A percentile compares a stretch with the other conserved stretches of the same genome.
phyloP scores from a whole-genome alignment of 1,284 basidiomycete species.

The Sporisorium exsertum region DNA sequence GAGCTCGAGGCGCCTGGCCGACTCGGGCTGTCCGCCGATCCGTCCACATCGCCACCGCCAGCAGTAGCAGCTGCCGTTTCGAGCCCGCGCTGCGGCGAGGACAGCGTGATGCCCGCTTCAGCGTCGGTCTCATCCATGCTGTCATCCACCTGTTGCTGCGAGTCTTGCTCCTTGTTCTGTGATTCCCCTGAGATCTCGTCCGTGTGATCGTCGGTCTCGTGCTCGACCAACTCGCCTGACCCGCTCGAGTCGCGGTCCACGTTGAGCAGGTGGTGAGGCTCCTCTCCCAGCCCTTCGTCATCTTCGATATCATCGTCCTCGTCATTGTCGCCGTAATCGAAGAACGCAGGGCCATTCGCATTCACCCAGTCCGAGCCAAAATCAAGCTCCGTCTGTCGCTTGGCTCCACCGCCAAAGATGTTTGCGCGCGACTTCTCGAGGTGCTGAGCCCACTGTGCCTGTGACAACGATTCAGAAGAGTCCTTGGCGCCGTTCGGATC shows the following conservation, averaged over 20 bases:
- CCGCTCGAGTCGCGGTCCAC: conserved; percentile 47
- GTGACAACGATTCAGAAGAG: neutral
- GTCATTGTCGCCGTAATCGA: conserved; percentile 46
- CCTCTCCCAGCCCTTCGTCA: conserved; percentile 35
- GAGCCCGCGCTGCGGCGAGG: conserved; percentile 42
- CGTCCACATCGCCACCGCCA: conserved; percentile 4
- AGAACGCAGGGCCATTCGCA: conserved; percentile 39
- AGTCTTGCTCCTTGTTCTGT: conserved; percentile 8
- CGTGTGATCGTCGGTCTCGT: conserved; percentile 14
- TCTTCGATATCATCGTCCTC: conserved; percentile 35
- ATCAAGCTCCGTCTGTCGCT: conserved; percentile 24
- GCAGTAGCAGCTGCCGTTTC: neutral
- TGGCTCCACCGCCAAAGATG: conserved; percentile 37
- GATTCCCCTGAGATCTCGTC: neutral
- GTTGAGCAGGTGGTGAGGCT: conserved; percentile 51
- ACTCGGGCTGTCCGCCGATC: conserved; percentile 26
- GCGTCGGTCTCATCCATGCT: conserved; percentile 30
- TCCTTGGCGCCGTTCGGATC: conserved; percentile 8
- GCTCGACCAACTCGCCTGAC: conserved; percentile 46
- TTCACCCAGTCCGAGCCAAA: conserved; percentile 38
- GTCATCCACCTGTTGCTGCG: conserved; percentile 21
- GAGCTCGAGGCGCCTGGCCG: neutral
- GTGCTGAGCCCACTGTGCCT: conserved; percentile 38
- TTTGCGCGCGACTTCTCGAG: conserved; percentile 36
- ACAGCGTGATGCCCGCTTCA: conserved; percentile 33